These are phyloP conservation scores for Lentinula guzmanii DNA, from an alignment of 768 basidiomycete genomes.

Conservation along the genomic window DNA sequence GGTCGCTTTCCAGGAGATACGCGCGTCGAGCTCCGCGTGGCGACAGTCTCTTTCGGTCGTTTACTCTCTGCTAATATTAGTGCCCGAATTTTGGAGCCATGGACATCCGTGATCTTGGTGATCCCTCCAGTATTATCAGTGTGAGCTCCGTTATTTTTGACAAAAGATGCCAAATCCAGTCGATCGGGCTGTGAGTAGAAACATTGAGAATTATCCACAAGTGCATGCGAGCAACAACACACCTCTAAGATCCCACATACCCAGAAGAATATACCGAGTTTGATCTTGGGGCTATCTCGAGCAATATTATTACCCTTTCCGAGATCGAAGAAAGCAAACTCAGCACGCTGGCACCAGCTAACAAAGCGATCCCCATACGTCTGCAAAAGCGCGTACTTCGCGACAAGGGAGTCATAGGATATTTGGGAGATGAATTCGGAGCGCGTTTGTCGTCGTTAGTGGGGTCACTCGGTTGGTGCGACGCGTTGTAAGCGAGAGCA, in stretches of 20 bases:
- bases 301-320: neutral
- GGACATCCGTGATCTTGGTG: too few relatives aligned
- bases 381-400: neutral
- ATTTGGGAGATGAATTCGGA: neutral
- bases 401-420: neutral
- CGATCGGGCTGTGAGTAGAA: neutral
- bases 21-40: neutral
- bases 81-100: neutral
- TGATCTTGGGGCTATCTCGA: neutral
- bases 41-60: neutral
- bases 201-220: neutral
- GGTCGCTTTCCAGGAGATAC: neutral
- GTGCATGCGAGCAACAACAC: neutral
- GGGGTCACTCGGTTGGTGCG: neutral
- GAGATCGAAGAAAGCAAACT: neutral
- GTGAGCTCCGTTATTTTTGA: neutral
- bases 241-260: neutral
- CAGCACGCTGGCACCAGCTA: neutral
- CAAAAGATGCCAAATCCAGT: neutral
- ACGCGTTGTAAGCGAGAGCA: conserved; percentile 1
- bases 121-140: neutral
- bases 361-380: neutral
- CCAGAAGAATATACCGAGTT: conserved; percentile 1
- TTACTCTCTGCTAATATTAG: neutral
- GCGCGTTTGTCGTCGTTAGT: neutral